Evolutionary conservation across 257 asterid genomes (phyloP), one percentile per base, ranked within the genome.

Genomic region (Coffea canephora): DNA sequence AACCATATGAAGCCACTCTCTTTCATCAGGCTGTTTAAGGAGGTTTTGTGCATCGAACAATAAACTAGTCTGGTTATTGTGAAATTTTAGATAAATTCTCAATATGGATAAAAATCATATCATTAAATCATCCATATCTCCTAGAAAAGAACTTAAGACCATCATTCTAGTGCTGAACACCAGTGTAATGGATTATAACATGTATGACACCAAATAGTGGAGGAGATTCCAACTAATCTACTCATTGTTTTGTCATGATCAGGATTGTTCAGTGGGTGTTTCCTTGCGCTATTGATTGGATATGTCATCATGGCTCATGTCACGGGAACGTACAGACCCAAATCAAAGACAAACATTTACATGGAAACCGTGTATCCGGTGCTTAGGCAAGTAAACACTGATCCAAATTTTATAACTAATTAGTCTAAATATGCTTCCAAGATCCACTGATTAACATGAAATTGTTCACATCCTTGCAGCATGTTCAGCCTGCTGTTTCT

Each of bases 341-440:
- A 80, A 71, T 89, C 98, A 25, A 85, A 91, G 48, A 81, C 86
- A 69, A 39, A 39, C 43, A 77, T 89, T 77, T 95, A 95, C 89
- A 95, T 93, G 99, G 97, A 93, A 88, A 95, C 99, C 18, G 92
- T 93, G 52, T 93, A 90, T 76, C 98, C 99, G 13, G 88, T 95
- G 73, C 89, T 95, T 64, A 93, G 98, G 99, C 92, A 88, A 95
- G 96, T 69, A 14, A 15, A 34, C 19, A 14, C 12, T 55, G 41
- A 54, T 52, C 27, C 31, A 45, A 57, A 9, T 16, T 2, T 31
- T 62, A 0, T 39, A 25, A 48, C 16, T 34, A 21, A 0, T 16
- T 16, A 18, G 8, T 66, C 27, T 66, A n/a, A 39, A 19, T 48
- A 11, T 18, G 59, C 45, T 43, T 55, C 7, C 15, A 9, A 61